These are phyloP conservation scores for Cercospora canescens DNA, from an alignment of 2,329 filamentous ascomycete species.

Conservation along the genomic window DNA sequence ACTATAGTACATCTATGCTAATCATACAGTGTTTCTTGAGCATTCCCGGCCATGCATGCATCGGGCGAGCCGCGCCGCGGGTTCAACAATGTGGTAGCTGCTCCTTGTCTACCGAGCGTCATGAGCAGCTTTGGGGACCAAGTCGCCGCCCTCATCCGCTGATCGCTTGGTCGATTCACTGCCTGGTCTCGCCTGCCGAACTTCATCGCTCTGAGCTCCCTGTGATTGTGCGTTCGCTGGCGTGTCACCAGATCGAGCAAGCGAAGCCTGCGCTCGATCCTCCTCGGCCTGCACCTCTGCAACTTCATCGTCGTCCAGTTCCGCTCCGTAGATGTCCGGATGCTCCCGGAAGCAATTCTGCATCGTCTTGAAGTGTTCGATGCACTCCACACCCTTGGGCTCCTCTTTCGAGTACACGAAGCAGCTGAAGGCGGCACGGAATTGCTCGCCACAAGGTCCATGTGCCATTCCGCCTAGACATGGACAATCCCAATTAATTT, in stretches of 20 bases:
- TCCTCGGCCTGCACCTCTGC: slow-evolving; percentile 26
- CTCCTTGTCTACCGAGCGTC: slow-evolving; percentile 9
- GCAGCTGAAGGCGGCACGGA: slow-evolving; percentile 94
- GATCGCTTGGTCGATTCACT: slow-evolving; percentile 1
- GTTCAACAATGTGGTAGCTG: neutral
- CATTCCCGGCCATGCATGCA: neutral
- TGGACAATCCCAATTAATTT: slow-evolving; percentile 99
- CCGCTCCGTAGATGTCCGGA: slow-evolving; percentile 88
- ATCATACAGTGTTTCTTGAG: slow-evolving; percentile 1
- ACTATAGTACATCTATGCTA: slow-evolving; percentile 17
- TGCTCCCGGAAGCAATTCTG: slow-evolving; percentile 94
- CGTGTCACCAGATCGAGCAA: slow-evolving; percentile 8
- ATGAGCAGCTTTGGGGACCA: slow-evolving; percentile 15
- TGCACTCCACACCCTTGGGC: slow-evolving; percentile 64
- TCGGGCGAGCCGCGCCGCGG: neutral
- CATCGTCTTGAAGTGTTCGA: slow-evolving; percentile 69
- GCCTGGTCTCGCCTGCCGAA: neutral
- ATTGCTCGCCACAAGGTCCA: slow-evolving; percentile 92
- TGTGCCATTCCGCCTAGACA: slow-evolving; percentile 96
- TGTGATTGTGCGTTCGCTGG: neutral
- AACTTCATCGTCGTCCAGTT: slow-evolving; percentile 77
- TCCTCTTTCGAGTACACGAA: slow-evolving; percentile 95
- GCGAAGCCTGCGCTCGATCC: slow-evolving; percentile 16
- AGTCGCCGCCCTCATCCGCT: slow-evolving; percentile 7
- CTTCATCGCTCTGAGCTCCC: neutral